A percentile compares a stretch with the other conserved stretches of the same genome.
Conservation (phyloP, 108 stramenopile genomes). For the Schizochytrium sp. region DNA sequence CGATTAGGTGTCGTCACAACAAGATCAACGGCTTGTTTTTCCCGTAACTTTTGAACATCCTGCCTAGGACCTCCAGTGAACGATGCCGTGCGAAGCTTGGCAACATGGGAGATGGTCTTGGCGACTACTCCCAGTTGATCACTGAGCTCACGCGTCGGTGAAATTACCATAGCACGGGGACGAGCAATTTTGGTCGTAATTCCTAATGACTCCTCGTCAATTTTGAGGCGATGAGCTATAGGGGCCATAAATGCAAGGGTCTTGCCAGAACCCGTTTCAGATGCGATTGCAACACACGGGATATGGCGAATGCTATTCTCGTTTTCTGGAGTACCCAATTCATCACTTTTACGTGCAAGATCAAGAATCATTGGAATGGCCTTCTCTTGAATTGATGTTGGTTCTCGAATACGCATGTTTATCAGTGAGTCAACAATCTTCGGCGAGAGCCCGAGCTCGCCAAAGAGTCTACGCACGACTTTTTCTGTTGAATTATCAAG, state of each 20-base stretch:
- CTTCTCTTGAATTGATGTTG: conserved; percentile 1
- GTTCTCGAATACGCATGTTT: conserved; percentile 25
- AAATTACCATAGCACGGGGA: background rate
- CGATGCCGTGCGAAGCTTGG: background rate
- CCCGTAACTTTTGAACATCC: background rate
- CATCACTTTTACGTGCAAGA: background rate
- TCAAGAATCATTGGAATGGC: background rate
- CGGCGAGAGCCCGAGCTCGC: background rate
- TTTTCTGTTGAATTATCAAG: background rate
- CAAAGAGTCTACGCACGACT: background rate
- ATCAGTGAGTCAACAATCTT: background rate
- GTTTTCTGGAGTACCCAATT: background rate
- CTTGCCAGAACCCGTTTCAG: conserved; percentile 54
- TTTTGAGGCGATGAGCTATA: background rate
- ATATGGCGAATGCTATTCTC: background rate
- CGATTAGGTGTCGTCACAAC: conserved; percentile 35
- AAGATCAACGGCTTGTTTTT: conserved; percentile 8
- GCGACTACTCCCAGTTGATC: conserved; percentile 14
- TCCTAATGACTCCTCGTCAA: background rate
- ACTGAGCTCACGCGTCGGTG: conserved; percentile 39
- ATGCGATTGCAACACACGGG: background rate
- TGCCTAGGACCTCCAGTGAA: conserved; percentile 21
- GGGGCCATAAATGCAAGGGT: conserved; percentile 39
- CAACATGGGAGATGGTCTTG: background rate
- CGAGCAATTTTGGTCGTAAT: conserved; percentile 23